phyloP scores from a whole-genome alignment of 2,329 filamentous ascomycete species.

The Cladophialophora bantiana region DNA sequence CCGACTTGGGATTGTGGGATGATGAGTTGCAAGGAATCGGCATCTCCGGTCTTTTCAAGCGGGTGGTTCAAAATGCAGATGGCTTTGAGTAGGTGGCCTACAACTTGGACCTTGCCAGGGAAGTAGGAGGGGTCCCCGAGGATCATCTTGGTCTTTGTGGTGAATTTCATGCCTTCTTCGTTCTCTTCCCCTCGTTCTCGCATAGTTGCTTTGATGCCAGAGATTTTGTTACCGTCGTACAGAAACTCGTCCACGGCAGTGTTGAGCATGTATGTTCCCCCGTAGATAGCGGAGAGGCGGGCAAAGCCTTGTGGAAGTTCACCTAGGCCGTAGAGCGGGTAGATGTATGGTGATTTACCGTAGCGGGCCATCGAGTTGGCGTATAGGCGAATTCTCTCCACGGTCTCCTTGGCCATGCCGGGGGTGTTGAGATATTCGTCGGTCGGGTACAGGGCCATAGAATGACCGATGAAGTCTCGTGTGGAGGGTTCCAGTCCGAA shows the following conservation, averaged over 20 bases:
- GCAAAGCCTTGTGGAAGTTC: slow-evolving; percentile 98
- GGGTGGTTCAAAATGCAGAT: slow-evolving; percentile 98
- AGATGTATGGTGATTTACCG: slow-evolving; percentile 99
- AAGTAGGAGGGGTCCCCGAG: slow-evolving; percentile 98
- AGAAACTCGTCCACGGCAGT: slow-evolving; percentile 88
- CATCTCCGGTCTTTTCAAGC: slow-evolving; percentile 83
- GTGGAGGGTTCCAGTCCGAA: slow-evolving; percentile 90
- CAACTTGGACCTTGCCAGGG: slow-evolving; percentile 82
- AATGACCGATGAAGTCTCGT: slow-evolving; percentile 95
- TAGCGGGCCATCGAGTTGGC: slow-evolving; percentile 97
- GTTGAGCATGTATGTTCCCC: slow-evolving; percentile 99
- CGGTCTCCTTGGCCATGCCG: slow-evolving; percentile 80
- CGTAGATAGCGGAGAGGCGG: slow-evolving; percentile 96
- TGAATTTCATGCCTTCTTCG: slow-evolving; percentile 81
- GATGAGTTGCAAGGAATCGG: slow-evolving; percentile 92
- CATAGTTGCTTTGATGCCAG: slow-evolving; percentile 98
- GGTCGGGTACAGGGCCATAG: slow-evolving; percentile 94
- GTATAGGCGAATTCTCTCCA: slow-evolving; percentile 92
- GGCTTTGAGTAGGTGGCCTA: slow-evolving; percentile 89
- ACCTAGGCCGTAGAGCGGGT: slow-evolving; percentile 95
- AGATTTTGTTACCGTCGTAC: slow-evolving; percentile 84
- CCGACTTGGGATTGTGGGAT: slow-evolving; percentile 97
- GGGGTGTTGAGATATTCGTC: slow-evolving; percentile 81
- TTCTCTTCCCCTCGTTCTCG: slow-evolving; percentile 75
- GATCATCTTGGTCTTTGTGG: slow-evolving; percentile 95